phyloP scores from a whole-genome alignment of 1,284 basidiomycete species.

The Boletus sp. region DNA sequence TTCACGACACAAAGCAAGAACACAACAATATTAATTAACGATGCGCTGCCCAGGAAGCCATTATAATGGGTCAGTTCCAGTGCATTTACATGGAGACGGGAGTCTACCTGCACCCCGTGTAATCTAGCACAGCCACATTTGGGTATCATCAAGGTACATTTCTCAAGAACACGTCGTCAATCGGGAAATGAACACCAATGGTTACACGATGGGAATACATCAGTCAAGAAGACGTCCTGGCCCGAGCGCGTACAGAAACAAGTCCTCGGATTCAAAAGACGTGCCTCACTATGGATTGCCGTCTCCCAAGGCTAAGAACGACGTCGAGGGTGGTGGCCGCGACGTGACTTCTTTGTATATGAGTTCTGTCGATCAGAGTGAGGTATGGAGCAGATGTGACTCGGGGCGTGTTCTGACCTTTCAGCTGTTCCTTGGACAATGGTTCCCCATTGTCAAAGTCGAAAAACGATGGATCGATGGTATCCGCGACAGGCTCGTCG shows the following conservation, averaged over 20 bases:
- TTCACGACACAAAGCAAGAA: no score
- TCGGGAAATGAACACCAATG: not conserved
- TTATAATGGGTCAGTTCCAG: no score
- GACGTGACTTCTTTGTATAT: constrained; percentile 37
- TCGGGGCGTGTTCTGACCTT: constrained; percentile 51
- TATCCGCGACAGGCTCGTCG: constrained; percentile 84
- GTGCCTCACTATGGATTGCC: constrained; percentile 7
- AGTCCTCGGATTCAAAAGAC: not conserved
- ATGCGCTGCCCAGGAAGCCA: no score
- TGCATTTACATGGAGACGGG: no score
- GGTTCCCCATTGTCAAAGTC: constrained; percentile 80
- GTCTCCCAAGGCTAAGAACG: constrained; percentile 20
- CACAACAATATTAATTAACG: no score
- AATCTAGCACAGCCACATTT: not conserved
- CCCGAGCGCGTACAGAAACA: not conserved
- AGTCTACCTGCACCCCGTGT: no score
- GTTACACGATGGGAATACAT: constrained; percentile 11
- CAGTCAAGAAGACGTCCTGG: not conserved
- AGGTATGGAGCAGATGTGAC: not conserved
- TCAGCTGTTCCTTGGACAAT: constrained; percentile 70
- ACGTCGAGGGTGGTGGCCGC: constrained; percentile 18
- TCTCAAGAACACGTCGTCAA: not conserved
- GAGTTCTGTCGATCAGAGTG: constrained; percentile 22
- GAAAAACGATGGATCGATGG: constrained; percentile 86
- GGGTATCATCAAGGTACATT: constrained; percentile 22